Evolutionary conservation across 352 stramenopile genomes (phyloP), one percentile per base, ranked within the genome.

Genomic region (Phytophthora cryptogea): DNA sequence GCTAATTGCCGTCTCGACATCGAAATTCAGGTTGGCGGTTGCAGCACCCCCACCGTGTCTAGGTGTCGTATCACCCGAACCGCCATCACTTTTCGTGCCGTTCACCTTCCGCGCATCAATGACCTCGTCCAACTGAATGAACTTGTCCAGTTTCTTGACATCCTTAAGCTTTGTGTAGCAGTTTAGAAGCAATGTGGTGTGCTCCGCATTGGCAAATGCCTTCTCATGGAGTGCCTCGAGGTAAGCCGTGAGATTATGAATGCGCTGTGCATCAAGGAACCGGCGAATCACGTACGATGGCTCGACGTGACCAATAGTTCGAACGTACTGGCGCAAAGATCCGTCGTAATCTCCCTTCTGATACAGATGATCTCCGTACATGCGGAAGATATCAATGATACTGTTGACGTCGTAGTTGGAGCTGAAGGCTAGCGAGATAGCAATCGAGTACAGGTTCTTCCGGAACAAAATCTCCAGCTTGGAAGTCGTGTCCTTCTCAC

Each of bases 341-440:
- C 90, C 94, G 48, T 96, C 89, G 53, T 94, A 99, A 57, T 99
- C 96, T 35, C 95, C 95, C 65, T 99, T 98, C 54, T 98, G 78
- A 74, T 99, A 99, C 36, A 99, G 74, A 66, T 99, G 96, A 66
- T 99, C 97, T 41, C 96, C 97, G 71, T 99, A 98, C 86, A 95
- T 96, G 49, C 89, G 86, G 59, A 93, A 96, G 28, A 99, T 98
- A 31, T 96, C 88, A 68, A 98, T 97, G 58, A 99, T 98, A 56
- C 95, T 97, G 51, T 93, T 92, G 26, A 97, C 85, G 50, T 97
- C 82, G 66, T 96, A 95, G 59, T 98, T 97, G 57, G 97, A 94
- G 71, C 86, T 95, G 66, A 94, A 98, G 5, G 97, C 97, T 41
- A 99, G 88, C 54, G 94, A 98, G 51, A 99, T 98, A 30, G 97